phyloP scores from a whole-genome alignment of 148 eudicot genomes.

The Chenopodium quinoa region DNA sequence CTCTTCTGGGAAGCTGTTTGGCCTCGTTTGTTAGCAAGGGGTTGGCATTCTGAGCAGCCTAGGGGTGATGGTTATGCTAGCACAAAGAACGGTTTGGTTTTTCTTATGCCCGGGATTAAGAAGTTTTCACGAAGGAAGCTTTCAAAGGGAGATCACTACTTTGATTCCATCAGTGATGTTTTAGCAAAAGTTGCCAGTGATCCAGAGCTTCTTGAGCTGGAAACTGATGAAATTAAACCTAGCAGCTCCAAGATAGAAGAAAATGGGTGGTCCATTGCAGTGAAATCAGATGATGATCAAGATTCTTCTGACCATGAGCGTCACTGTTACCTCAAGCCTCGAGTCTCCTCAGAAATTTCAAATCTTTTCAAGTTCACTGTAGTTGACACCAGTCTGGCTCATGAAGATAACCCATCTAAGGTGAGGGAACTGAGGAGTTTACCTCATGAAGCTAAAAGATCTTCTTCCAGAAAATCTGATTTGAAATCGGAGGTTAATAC shows the following conservation, averaged over 20 bases:
- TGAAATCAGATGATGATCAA: slow-evolving; percentile 30
- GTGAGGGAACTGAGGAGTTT: slow-evolving; percentile 42
- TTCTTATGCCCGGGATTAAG: slow-evolving; percentile 69
- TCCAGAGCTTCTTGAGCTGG: slow-evolving; percentile 64
- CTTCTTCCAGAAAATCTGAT: slow-evolving; percentile 19
- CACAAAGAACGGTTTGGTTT: slow-evolving; percentile 57
- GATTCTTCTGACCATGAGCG: slow-evolving; percentile 38
- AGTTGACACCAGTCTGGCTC: slow-evolving; percentile 49
- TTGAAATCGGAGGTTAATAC: neutral
- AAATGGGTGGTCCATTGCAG: slow-evolving; percentile 36
- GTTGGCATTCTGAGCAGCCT: slow-evolving; percentile 93
- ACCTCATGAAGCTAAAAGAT: slow-evolving; percentile 37
- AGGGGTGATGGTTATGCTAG: slow-evolving; percentile 34
- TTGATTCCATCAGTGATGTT: slow-evolving; percentile 70
- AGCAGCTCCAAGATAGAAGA: slow-evolving; percentile 34
- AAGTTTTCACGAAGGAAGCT: slow-evolving; percentile 75
- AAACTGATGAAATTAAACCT: slow-evolving; percentile 34
- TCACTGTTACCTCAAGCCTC: slow-evolving; percentile 46
- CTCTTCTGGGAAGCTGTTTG: slow-evolving; percentile 97
- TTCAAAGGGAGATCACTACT: slow-evolving; percentile 71
- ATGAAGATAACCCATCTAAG: slow-evolving; percentile 33
- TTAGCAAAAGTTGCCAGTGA: slow-evolving; percentile 59
- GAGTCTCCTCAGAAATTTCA: slow-evolving; percentile 29
- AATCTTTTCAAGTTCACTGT: slow-evolving; percentile 39
- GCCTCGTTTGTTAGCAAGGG: slow-evolving; percentile 91